Conservation (phyloP, 2,329 filamentous ascomycete species). For the Fusarium austroafricanum region DNA sequence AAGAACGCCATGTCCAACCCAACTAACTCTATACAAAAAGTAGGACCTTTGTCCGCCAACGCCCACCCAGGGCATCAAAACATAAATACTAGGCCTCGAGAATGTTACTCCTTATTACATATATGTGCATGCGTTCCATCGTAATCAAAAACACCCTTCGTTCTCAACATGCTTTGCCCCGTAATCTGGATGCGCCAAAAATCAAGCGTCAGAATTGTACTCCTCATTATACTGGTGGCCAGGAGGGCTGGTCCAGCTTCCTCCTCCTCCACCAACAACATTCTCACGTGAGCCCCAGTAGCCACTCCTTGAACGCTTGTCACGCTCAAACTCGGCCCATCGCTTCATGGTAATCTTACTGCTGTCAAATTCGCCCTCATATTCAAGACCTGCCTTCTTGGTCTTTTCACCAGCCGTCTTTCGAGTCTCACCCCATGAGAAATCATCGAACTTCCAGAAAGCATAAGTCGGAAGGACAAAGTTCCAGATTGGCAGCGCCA, state of each 20-base stretch:
- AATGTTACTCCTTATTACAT: slow-evolving; percentile 43
- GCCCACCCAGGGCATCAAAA: slow-evolving; percentile 31
- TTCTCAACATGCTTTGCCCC: slow-evolving; percentile 36
- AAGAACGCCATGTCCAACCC: slow-evolving; percentile 39
- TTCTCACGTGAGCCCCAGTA: slow-evolving; percentile 67
- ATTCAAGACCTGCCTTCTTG: slow-evolving; percentile 87
- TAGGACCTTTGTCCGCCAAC: slow-evolving; percentile 21
- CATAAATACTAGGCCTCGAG: slow-evolving; percentile 30
- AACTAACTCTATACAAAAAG: slow-evolving; percentile 43
- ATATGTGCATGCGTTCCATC: slow-evolving; percentile 38
- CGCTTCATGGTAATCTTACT: slow-evolving; percentile 99
- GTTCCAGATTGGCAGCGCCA: slow-evolving; percentile 97
- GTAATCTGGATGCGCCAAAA: slow-evolving; percentile 27
- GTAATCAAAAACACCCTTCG: slow-evolving; percentile 38
- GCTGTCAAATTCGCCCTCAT: slow-evolving; percentile 96
- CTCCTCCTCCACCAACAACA: slow-evolving; percentile 55
- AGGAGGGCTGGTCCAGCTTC: slow-evolving; percentile 58
- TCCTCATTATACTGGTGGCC: slow-evolving; percentile 64
- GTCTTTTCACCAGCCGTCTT: slow-evolving; percentile 93
- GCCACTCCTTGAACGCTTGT: slow-evolving; percentile 62
- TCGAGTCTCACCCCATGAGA: slow-evolving; percentile 97
- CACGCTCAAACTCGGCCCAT: slow-evolving; percentile 94
- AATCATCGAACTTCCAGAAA: slow-evolving; percentile 99
- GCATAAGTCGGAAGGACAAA: slow-evolving; percentile 93
- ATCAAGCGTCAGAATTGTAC: slow-evolving; percentile 65